phyloP scores from a whole-genome alignment of 805 yeast species.

The Nakazawaea laoshanensis region DNA sequence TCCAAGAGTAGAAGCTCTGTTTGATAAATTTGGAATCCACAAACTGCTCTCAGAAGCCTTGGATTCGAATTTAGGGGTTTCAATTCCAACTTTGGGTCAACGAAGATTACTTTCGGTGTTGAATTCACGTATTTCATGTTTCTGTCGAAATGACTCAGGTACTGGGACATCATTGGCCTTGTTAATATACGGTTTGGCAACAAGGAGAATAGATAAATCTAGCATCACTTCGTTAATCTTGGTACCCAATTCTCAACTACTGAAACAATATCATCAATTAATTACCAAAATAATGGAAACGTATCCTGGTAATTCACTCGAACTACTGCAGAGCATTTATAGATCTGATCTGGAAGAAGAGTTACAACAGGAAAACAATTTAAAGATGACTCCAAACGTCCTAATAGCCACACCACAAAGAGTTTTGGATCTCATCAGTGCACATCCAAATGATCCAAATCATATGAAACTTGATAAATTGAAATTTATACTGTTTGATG shows the following conservation, averaged over 20 bases:
- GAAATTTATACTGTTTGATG: constrained; percentile 23
- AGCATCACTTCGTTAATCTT: constrained; percentile 15
- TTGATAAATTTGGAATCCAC: constrained; percentile 5
- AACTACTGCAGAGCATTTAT: constrained; percentile 22
- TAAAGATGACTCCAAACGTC: constrained; percentile 21
- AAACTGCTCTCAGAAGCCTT: background rate
- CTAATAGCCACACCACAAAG: constrained; percentile 27
- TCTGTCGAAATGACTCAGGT: constrained; percentile 23
- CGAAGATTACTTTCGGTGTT: constrained; percentile 19
- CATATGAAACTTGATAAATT: constrained; percentile 18
- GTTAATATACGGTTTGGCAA: constrained; percentile 18
- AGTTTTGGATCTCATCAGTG: constrained; percentile 23
- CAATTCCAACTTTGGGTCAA: constrained; percentile 21
- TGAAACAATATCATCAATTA: constrained; percentile 15
- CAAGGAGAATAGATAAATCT: constrained; percentile 16
- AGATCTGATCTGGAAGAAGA: constrained; percentile 18
- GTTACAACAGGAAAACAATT: constrained; percentile 15
- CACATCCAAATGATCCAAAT: constrained; percentile 20
- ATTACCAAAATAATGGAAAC: constrained; percentile 12
- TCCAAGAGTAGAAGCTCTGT: constrained; percentile 6
- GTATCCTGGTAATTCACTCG: constrained; percentile 4
- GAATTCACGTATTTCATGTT: constrained; percentile 18
- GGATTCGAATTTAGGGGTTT: constrained; percentile 3
- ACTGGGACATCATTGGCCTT: constrained; percentile 21
- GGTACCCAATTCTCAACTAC: constrained; percentile 17